Base-by-base conservation (phyloP, 805 yeast genomes). In the Suhomyces tanzawaensis region DNA sequence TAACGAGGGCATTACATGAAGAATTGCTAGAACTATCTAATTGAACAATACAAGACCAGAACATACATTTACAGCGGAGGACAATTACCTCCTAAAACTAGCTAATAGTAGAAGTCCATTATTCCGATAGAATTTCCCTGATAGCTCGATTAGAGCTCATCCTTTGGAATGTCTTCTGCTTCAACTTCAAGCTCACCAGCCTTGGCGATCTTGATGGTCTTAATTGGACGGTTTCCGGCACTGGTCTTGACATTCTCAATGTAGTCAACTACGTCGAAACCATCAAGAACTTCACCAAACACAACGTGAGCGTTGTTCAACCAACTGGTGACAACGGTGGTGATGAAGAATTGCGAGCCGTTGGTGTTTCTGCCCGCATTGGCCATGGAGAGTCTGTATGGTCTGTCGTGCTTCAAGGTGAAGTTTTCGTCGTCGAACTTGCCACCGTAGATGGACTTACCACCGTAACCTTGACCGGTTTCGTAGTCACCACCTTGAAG, bases 291-390 rank as follows among this genome's bases (percentile, higher is more conserved):
- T 68, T 88, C 87, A 49, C 99, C 99, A 56, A 93, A 93, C 29
- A 93, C 99, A 58, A 93, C 99, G 65, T 93, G 99, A 52, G 72
- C 80, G 48, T 95, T 93, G 58, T 93, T 88, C 58, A 93, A 78
- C 98, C 99, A 93, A 34, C 82, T 69, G 40, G 96, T 87, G 24
- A 77, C 75, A 16, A 85, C 96, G 19, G 97, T 90, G 56, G 96
- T 89, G 69, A 93, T 84, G 76, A 90, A 90, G 62, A 90, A 90
- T 67, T 89, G 97, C 25, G 96, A 88, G 15, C 96, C 96, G 61
- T 89, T 89, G 64, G 79, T 82, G 66, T 82, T 71, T 46, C 59
- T 77, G 48, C 91, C 91, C 22, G 88, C 81, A 53, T 83, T 83
- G 50, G 91, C 91, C 91, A 83, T 83, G 3, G 87, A 81, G 51